These are phyloP conservation scores for Albophoma yamanashiensis DNA, from an alignment of 2,329 filamentous ascomycete genomes.

Conservation along the genomic window DNA sequence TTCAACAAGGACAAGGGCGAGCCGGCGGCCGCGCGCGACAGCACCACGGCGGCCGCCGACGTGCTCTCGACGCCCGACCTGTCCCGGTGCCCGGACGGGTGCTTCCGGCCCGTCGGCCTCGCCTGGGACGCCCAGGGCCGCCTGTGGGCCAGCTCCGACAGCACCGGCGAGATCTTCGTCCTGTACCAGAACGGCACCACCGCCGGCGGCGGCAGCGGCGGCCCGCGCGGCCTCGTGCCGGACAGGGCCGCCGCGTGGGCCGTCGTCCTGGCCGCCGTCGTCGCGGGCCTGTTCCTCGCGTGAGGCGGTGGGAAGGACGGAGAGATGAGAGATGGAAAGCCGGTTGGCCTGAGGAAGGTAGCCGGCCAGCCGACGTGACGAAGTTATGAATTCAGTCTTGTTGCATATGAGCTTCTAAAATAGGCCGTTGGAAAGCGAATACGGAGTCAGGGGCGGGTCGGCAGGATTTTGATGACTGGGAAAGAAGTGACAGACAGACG, in stretches of 20 bases:
- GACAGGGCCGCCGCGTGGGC: conserved; percentile 7
- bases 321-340: neutral
- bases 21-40: conserved; percentile 27
- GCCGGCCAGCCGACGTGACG: neutral
- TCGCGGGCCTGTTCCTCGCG: conserved; percentile 17
- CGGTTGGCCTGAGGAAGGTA: no score
- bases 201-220: conserved; percentile 3
- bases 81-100: conserved; percentile 40
- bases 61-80: conserved; percentile 46
- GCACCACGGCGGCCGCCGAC: conserved; percentile 35
- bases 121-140: conserved; percentile 38
- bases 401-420: neutral
- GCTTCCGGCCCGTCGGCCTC: conserved; percentile 54
- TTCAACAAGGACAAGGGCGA: conserved; percentile 28
- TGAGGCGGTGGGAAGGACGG: conserved; percentile 3
- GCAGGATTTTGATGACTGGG: neutral
- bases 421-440: neutral
- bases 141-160: conserved; percentile 52
- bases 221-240: neutral
- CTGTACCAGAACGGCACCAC: conserved; percentile 17
- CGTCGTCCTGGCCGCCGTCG: conserved; percentile 15
- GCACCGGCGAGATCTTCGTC: conserved; percentile 56
- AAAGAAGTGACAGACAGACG: neutral
- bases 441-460: neutral
- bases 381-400: neutral